phyloP scores from a whole-genome alignment of 1,139 yeast genomes.

The Groenewaldozyma auringiensis region DNA sequence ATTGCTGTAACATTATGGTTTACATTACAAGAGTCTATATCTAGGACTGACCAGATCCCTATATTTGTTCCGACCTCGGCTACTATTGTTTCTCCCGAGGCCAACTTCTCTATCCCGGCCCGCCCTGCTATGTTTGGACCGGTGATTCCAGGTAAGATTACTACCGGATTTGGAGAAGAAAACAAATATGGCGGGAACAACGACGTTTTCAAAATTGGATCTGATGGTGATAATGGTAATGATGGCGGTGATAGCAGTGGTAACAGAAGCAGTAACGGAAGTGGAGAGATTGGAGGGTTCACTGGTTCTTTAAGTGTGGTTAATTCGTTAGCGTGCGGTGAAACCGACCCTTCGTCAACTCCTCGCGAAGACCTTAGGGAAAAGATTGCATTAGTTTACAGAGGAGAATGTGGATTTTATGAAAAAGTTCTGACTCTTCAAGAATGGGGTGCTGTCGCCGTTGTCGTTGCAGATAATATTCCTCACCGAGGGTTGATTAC shows the following conservation, averaged over 20 bases:
- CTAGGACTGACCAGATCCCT: slow-evolving; percentile 15
- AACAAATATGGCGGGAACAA: not conserved
- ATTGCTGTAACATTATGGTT: not conserved
- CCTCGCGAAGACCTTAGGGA: slow-evolving; percentile 19
- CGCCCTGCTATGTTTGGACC: slow-evolving; percentile 34
- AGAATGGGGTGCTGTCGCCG: slow-evolving; percentile 35
- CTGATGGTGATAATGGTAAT: not conserved
- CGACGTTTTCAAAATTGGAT: not conserved
- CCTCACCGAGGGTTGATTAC: slow-evolving; percentile 31
- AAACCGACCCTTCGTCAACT: slow-evolving; percentile 1
- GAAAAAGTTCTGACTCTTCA: slow-evolving; percentile 34
- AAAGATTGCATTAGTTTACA: slow-evolving; percentile 31
- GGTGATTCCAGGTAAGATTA: slow-evolving; percentile 16
- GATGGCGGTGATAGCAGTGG: not conserved
- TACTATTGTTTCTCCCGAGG: slow-evolving; percentile 20
- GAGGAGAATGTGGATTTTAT: slow-evolving; percentile 36
- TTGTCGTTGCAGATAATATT: slow-evolving; percentile 35
- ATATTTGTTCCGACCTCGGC: slow-evolving; percentile 25
- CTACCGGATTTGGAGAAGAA: not conserved
- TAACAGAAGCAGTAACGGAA: not conserved
- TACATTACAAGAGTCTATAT: not conserved
- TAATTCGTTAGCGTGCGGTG: slow-evolving; percentile 18
- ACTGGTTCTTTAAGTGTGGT: slow-evolving; percentile 21
- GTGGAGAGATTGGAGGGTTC: slow-evolving; percentile 14
- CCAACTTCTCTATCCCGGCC: slow-evolving; percentile 25